phyloP scores from a whole-genome alignment of 169 alveolate genomes.

The Babesia sp. region DNA sequence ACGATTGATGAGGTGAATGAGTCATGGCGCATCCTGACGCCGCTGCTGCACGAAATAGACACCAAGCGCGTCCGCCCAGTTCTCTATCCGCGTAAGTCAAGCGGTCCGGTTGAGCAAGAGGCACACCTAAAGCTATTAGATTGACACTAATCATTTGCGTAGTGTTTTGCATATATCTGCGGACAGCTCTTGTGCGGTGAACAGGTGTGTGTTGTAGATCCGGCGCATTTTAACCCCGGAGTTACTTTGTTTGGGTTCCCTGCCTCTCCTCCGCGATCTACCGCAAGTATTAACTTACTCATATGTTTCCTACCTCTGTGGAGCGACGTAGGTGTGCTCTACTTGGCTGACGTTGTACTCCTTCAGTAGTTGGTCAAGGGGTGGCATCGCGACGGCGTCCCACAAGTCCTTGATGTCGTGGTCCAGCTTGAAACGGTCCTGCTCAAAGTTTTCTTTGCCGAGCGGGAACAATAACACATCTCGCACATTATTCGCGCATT shows the following conservation, averaged over 20 bases:
- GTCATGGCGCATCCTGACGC: conserved; percentile 65
- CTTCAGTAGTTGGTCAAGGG: conserved; percentile 50
- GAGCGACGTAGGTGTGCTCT: conserved; percentile 17
- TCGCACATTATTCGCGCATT: conserved; percentile 62
- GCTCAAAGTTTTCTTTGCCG: conserved; percentile 69
- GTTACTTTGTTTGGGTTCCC: conserved; percentile 20
- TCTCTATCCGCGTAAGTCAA: conserved; percentile 53
- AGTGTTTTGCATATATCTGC: conserved; percentile 15
- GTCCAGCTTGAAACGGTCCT: conserved; percentile 71
- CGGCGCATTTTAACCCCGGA: conserved; percentile 70
- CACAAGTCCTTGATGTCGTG: conserved; percentile 72
- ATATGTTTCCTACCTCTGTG: not conserved
- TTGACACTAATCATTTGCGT: not conserved
- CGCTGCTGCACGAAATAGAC: conserved; percentile 50
- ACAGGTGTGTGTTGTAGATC: conserved; percentile 77
- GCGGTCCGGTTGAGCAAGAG: conserved; percentile 63
- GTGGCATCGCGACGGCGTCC: conserved; percentile 73
- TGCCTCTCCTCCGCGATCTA: conserved; percentile 9
- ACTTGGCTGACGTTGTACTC: conserved; percentile 55
- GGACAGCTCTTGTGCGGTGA: conserved; percentile 78
- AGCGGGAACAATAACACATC: conserved; percentile 74
- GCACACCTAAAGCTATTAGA: conserved; percentile 15
- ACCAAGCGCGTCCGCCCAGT: conserved; percentile 47
- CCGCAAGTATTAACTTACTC: not conserved
- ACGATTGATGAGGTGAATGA: conserved; percentile 61